Conservation (phyloP, 495 filamentous ascomycete species). For the Niebla homalea region DNA sequence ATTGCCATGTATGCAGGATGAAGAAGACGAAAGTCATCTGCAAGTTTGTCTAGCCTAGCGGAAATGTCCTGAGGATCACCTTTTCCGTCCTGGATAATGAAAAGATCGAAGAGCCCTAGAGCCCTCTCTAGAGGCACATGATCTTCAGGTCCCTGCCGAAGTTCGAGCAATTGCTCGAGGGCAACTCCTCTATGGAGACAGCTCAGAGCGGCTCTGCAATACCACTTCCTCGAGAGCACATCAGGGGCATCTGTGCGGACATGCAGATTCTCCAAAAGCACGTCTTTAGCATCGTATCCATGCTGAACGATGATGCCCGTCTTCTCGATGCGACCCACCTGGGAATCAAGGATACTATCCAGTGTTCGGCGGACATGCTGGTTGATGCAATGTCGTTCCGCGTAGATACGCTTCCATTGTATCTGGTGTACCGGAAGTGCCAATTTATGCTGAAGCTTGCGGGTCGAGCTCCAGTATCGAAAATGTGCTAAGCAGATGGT, state of each 20-base stretch:
- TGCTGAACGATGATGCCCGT: constrained; percentile 52
- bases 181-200: constrained; percentile 72
- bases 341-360: constrained; percentile 55
- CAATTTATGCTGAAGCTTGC: constrained; percentile 46
- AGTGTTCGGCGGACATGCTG: constrained; percentile 41
- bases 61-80: constrained; percentile 63
- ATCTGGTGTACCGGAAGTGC: constrained; percentile 39
- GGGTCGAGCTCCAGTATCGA: constrained; percentile 57
- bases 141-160: constrained; percentile 29
- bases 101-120: constrained; percentile 75
- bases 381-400: constrained; percentile 42
- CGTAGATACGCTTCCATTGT: constrained; percentile 67
- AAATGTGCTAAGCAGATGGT: constrained; percentile 54
- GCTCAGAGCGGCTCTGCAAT: constrained; percentile 51
- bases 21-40: constrained; percentile 34
- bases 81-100: constrained; percentile 55
- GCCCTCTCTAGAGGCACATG: constrained; percentile 55
- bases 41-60: constrained; percentile 48
- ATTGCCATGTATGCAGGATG: constrained; percentile 34
- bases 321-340: constrained; percentile 54
- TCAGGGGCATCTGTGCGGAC: constrained; percentile 52
- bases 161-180: constrained; percentile 56
- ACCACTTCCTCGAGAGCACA: constrained; percentile 66
- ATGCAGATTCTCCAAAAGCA: constrained; percentile 50
- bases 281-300: constrained; percentile 85